Evolutionary conservation across 305 asterid species (phyloP).

Genomic region (Solanum chacoense): DNA sequence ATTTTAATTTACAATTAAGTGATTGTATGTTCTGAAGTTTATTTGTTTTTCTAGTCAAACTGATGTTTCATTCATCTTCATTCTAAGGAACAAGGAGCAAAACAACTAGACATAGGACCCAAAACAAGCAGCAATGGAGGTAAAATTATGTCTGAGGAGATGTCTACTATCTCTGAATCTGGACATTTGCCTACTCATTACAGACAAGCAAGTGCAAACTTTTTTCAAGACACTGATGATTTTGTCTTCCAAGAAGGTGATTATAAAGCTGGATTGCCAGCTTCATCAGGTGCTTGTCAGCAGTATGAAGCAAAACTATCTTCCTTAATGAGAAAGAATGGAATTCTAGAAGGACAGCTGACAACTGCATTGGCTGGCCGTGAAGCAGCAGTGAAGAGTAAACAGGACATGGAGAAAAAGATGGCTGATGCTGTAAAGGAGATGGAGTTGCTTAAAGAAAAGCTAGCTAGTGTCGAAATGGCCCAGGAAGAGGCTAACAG

Average conservation of each 20-base stretch:
- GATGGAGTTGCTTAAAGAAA: slow-evolving; percentile 79
- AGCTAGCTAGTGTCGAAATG: slow-evolving; percentile 57
- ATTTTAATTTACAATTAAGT: not conserved
- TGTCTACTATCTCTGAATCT: slow-evolving; percentile 28
- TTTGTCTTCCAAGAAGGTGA: slow-evolving; percentile 38
- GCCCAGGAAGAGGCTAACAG: slow-evolving; percentile 96
- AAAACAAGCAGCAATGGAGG: slow-evolving; percentile 17
- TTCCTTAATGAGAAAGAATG: slow-evolving; percentile 47
- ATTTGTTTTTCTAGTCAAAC: not conserved
- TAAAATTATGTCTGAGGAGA: slow-evolving; percentile 33
- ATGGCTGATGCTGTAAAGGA: slow-evolving; percentile 59
- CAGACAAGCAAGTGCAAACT: slow-evolving; percentile 46
- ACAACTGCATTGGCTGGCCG: slow-evolving; percentile 56
- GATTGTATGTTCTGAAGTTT: not conserved
- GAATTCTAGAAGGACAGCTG: slow-evolving; percentile 69
- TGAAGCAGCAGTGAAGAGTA: slow-evolving; percentile 69
- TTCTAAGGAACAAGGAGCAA: slow-evolving; percentile 41
- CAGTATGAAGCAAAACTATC: slow-evolving; percentile 62
- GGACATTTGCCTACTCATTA: slow-evolving; percentile 28
- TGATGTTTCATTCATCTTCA: slow-evolving; percentile 21
- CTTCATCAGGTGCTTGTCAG: slow-evolving; percentile 42
- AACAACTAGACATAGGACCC: slow-evolving; percentile 14
- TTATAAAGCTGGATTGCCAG: slow-evolving; percentile 42
- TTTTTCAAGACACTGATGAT: slow-evolving; percentile 40
- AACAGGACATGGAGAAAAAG: slow-evolving; percentile 67